Evolutionary conservation across 352 stramenopile species (phyloP).

Genomic region (Saprolegnia parasitica): DNA sequence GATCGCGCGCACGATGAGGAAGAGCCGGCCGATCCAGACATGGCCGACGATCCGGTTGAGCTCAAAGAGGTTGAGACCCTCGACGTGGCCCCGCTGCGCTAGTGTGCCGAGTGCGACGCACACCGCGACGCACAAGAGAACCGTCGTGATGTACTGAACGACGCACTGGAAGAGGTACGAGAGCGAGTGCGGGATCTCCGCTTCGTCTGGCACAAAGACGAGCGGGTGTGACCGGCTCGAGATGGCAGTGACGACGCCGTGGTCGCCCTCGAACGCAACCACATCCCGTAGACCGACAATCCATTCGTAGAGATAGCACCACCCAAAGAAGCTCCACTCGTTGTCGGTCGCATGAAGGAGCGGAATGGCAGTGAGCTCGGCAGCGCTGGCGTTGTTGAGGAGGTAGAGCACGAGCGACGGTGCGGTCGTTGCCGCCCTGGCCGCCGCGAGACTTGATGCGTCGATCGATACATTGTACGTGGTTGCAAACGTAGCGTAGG

Average conservation of each 20-base stretch:
- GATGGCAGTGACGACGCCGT: background rate
- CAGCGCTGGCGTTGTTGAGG: background rate
- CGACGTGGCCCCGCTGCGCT: background rate
- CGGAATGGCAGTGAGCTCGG: background rate
- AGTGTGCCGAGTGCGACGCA: background rate
- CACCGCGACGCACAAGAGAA: background rate
- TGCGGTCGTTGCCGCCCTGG: background rate
- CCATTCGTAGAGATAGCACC: background rate
- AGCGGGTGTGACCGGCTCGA: background rate
- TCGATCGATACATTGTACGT: background rate
- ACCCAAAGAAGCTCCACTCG: background rate
- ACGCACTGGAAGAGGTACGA: slow-evolving; percentile 6
- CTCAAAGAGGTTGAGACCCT: slow-evolving; percentile 15
- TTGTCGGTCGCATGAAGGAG: background rate
- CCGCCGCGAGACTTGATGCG: background rate
- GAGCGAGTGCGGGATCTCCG: slow-evolving; percentile 14
- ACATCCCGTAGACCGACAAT: background rate
- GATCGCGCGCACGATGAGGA: background rate
- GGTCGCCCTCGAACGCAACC: background rate
- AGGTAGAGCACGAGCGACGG: background rate
- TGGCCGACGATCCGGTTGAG: slow-evolving; percentile 15
- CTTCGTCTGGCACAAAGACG: background rate
- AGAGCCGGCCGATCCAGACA: slow-evolving; percentile 17
- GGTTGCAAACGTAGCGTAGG: background rate
- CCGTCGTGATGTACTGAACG: slow-evolving; percentile 7